These are phyloP conservation scores for Cornus suecica DNA, from an alignment of 148 eudicot species.

Conservation along the genomic window DNA sequence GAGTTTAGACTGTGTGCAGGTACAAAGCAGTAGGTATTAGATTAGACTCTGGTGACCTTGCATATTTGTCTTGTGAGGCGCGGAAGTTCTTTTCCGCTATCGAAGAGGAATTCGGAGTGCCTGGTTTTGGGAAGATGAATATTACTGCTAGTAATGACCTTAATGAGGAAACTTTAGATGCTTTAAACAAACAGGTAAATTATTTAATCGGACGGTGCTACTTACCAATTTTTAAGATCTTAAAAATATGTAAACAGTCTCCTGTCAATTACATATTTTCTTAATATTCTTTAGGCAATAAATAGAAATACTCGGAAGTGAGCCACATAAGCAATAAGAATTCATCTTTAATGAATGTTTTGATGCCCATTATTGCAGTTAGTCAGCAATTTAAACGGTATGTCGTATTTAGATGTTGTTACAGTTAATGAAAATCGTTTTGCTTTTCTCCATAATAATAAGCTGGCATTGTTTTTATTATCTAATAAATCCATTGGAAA, in stretches of 20 bases:
- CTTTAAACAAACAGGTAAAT: slow-evolving; percentile 88
- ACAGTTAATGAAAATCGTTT: not conserved
- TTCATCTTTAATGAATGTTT: not conserved
- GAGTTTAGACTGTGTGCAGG: slow-evolving; percentile 35
- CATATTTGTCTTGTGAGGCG: slow-evolving; percentile 84
- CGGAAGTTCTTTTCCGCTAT: slow-evolving; percentile 72
- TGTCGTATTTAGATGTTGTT: not conserved
- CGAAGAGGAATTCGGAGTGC: slow-evolving; percentile 77
- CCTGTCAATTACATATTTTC: not conserved
- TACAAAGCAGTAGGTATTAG: slow-evolving; percentile 89
- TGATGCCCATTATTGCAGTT: not conserved
- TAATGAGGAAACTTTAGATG: slow-evolving; percentile 95
- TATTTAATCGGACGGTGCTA: not conserved
- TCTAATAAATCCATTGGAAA: not conserved
- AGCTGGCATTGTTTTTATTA: not conserved
- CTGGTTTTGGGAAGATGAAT: slow-evolving; percentile 69
- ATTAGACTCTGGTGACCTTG: slow-evolving; percentile 96
- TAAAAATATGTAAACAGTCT: too few relatives aligned
- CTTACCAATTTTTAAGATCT: not conserved
- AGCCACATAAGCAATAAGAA: not conserved
- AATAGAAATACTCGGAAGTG: not conserved
- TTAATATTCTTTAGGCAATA: not conserved
- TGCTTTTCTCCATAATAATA: not conserved
- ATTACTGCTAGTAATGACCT: slow-evolving; percentile 97
- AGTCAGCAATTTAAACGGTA: not conserved